Evolutionary conservation across 176 grass and related monocot species (phyloP).

Genomic region (Avena atlantica): DNA sequence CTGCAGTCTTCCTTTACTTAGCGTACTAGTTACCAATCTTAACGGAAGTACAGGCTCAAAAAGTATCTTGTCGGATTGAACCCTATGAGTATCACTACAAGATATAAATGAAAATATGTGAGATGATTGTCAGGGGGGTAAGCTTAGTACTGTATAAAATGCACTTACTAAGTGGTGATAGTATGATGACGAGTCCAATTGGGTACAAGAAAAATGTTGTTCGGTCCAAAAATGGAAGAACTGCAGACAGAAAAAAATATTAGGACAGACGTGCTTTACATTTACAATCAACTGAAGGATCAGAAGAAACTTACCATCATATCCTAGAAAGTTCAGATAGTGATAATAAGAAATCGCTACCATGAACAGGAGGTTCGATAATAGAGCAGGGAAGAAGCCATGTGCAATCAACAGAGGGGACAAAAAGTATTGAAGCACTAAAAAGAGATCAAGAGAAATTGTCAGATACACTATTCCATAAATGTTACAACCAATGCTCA

Average conservation of each 20-base stretch:
- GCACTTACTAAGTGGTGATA: slow-evolving; percentile 92
- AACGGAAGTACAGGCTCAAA: slow-evolving; percentile 89
- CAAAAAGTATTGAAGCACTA: slow-evolving; percentile 95
- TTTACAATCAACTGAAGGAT: background rate
- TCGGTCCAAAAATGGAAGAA: slow-evolving; percentile 91
- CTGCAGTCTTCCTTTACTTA: slow-evolving; percentile 24
- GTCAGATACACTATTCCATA: slow-evolving; percentile 33
- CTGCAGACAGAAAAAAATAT: slow-evolving; percentile 47
- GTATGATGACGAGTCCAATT: slow-evolving; percentile 85
- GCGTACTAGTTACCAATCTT: slow-evolving; percentile 18
- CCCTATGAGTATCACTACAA: slow-evolving; percentile 88
- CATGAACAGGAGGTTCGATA: slow-evolving; percentile 90
- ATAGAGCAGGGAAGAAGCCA: slow-evolving; percentile 85
- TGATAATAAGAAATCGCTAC: slow-evolving; percentile 93
- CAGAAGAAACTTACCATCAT: slow-evolving; percentile 74
- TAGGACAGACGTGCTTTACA: slow-evolving; percentile 8
- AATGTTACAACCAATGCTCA: slow-evolving; percentile 20
- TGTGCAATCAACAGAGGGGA: slow-evolving; percentile 89
- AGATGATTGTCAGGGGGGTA: background rate
- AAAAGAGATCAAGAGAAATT: slow-evolving; percentile 22
- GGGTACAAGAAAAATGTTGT: slow-evolving; percentile 99
- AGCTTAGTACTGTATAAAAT: slow-evolving; percentile 17
- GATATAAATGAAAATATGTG: slow-evolving; percentile 21
- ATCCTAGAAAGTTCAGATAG: slow-evolving; percentile 97
- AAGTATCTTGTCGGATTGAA: slow-evolving; percentile 93